These are phyloP conservation scores for Cymbopogon flexuosus DNA, from an alignment of 202 grass and related monocot genomes.

Conservation along the genomic window DNA sequence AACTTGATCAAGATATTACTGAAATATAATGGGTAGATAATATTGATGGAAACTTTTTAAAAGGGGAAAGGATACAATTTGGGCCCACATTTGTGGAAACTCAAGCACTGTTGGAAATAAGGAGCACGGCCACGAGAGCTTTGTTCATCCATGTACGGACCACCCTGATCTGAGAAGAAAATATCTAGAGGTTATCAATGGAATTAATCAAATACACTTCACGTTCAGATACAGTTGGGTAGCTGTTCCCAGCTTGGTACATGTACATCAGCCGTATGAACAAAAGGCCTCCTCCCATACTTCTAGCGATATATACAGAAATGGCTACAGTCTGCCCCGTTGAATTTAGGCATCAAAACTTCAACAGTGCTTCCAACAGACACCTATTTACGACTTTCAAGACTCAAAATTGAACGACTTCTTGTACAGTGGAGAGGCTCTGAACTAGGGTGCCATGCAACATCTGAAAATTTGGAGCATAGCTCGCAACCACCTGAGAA, in stretches of 20 bases:
- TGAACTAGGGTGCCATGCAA: background rate
- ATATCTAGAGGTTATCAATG: slow-evolving; percentile 8
- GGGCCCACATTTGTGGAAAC: background rate
- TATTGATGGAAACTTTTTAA: background rate
- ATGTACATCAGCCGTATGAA: background rate
- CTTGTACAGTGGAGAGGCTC: background rate
- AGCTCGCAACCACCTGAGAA: background rate
- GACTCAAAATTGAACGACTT: background rate
- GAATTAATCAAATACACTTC: background rate
- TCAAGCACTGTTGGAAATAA: background rate
- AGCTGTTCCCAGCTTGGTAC: background rate
- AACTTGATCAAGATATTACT: slow-evolving; percentile 8
- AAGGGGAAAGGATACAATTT: background rate
- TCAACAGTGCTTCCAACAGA: background rate
- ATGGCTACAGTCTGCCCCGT: background rate
- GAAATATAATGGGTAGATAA: background rate
- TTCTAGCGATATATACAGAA: slow-evolving; percentile 9
- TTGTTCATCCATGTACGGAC: slow-evolving; percentile 17
- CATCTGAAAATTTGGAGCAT: background rate
- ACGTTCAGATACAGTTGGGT: background rate
- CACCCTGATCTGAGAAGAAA: background rate
- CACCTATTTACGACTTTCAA: background rate
- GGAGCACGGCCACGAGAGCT: background rate
- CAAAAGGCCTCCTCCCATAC: background rate
- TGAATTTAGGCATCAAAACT: background rate